Conservation (phyloP, 352 stramenopile species). For the Halophytophthora polymorphica region DNA sequence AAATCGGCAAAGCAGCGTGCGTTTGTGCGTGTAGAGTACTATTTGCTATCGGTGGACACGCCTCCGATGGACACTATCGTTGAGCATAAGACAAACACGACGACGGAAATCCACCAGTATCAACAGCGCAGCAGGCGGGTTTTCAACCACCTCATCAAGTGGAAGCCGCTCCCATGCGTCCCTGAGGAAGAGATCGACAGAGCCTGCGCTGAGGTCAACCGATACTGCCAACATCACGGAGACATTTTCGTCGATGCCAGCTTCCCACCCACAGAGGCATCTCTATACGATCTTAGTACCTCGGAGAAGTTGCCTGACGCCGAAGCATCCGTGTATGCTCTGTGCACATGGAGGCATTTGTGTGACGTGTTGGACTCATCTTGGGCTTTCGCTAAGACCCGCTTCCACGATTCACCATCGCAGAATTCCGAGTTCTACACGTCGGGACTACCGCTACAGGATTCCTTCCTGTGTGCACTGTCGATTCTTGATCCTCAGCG, state of each 20-base stretch:
- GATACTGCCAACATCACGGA: conserved; percentile 21
- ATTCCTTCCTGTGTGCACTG: conserved; percentile 31
- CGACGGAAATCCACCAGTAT: conserved; percentile 3
- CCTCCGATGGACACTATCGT: conserved; percentile 10
- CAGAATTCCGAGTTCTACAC: conserved; percentile 6
- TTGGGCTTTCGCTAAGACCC: conserved; percentile 23
- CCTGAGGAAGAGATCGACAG: conserved; percentile 1
- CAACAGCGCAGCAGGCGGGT: conserved; percentile 8
- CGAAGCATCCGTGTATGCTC: conserved; percentile 14
- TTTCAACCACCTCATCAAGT: conserved; percentile 19
- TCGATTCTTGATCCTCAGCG: conserved; percentile 19
- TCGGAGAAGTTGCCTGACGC: conserved; percentile 10
- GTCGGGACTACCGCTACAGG: conserved; percentile 28
- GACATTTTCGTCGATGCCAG: conserved; percentile 37
- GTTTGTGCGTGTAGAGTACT: conserved; percentile 47
- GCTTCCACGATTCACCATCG: background rate
- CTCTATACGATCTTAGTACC: conserved; percentile 8
- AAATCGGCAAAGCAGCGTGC: conserved; percentile 25
- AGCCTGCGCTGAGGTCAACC: conserved; percentile 38
- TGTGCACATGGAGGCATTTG: conserved; percentile 31
- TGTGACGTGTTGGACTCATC: conserved; percentile 19
- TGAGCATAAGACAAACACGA: conserved; percentile 4
- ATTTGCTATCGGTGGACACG: conserved; percentile 7
- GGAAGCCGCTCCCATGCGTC: conserved; percentile 5
- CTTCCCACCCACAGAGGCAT: conserved; percentile 21